Conservation (phyloP, 1,284 basidiomycete genomes). For the Moesziomyces parantarcticus region DNA sequence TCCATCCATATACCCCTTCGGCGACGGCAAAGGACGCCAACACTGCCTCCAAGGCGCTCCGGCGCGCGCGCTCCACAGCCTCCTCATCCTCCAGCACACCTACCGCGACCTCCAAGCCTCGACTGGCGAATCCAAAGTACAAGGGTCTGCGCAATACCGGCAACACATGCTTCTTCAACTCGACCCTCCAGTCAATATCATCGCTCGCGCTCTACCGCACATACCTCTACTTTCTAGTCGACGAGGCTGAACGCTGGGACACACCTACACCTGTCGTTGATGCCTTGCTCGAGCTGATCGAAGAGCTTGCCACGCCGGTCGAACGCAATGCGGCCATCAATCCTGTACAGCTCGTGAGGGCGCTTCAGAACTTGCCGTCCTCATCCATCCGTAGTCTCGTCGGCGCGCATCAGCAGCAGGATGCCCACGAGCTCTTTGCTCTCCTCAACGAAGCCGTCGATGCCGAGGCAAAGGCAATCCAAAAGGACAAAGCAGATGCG, state of each 20-base stretch:
- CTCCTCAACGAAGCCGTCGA: slow-evolving; percentile 61
- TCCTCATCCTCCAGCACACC: slow-evolving; percentile 13
- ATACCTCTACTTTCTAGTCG: slow-evolving; percentile 43
- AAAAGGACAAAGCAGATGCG: slow-evolving; percentile 16
- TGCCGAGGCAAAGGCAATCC: slow-evolving; percentile 50
- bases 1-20: slow-evolving; percentile 31
- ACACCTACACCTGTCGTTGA: slow-evolving; percentile 63
- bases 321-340: slow-evolving; percentile 55
- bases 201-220: slow-evolving; percentile 35
- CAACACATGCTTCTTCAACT: slow-evolving; percentile 67
- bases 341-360: slow-evolving; percentile 48
- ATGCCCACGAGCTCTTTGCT: slow-evolving; percentile 65
- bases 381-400: slow-evolving; percentile 58
- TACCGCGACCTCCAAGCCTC: slow-evolving; percentile 1
- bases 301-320: slow-evolving; percentile 33
- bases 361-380: slow-evolving; percentile 48
- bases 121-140: slow-evolving; percentile 25
- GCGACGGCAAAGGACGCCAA: slow-evolving; percentile 13
- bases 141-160: slow-evolving; percentile 63
- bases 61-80: slow-evolving; percentile 22
- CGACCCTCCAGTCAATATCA: slow-evolving; percentile 60
- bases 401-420: slow-evolving; percentile 65
- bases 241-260: slow-evolving; percentile 57
- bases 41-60: slow-evolving; percentile 10
- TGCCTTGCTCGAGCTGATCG: slow-evolving; percentile 54